Base-by-base conservation (phyloP, 306 rosid genomes). In the Astragalus membranaceus region DNA sequence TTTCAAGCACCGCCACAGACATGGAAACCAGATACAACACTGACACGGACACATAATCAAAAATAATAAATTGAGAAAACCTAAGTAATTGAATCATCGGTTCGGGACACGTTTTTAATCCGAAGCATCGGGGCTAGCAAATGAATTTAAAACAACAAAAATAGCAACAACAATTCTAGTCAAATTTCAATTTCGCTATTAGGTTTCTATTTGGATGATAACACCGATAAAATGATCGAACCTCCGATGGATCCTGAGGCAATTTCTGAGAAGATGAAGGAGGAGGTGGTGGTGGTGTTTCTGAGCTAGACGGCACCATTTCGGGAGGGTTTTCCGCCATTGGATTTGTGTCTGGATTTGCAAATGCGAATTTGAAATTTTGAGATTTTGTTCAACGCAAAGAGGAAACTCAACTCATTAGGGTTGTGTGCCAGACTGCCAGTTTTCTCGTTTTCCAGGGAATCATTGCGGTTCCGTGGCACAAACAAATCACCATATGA, bases 251-350 rank as follows among this genome's bases (percentile, higher is more conserved):
- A 56, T 76, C 84, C 69, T 78, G 83, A 5, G 80, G 68, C 58
- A 66, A 46, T 63, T 79, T 70, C 69, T 70, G 77, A 33, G 82
- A 15, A 30, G 67, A 60, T 3, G 76, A 48, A 15, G 53, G 14
- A 12, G 67, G 15, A 64, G 64, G 76, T 33, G 81, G 12, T 14
- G 52, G 9, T 4, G 55, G 49, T 51, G 87, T 69, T 16, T 70
- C 78, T 0, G 88, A 70, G 64, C 54, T 66, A 1, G 79, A 77
- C 64, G 90, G 59, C 80, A 9, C 63, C 77, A 80, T 76, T 73
- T 79, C 66, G 13, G 78, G 39, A 36, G 82, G 79, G 14, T 70
- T 74, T 81, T 78, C 88, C 58, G 81, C 90, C 96, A 89, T 89
- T 61, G 75, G 48, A 7, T 9, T 29, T 65, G 39, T n/a, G 39